These are phyloP conservation scores for Sugiyamaella sp. DNA, from an alignment of 1,139 yeast genomes.

Conservation along the genomic window DNA sequence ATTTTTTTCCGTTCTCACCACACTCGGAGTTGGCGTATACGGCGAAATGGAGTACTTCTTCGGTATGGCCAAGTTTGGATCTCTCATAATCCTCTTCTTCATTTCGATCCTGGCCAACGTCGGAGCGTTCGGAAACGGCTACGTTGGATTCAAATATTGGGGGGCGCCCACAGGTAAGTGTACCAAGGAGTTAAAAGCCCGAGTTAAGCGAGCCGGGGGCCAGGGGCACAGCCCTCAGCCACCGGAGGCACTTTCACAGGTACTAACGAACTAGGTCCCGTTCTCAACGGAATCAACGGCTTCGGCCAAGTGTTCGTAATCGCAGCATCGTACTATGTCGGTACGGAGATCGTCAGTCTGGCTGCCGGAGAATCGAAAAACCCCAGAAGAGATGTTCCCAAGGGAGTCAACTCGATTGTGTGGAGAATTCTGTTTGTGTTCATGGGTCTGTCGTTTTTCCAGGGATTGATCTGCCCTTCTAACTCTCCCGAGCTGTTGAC, in stretches of 20 bases:
- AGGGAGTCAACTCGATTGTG: constrained; percentile 20
- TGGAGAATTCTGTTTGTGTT: constrained; percentile 24
- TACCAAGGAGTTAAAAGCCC: too few relatives aligned
- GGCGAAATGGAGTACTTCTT: constrained; percentile 22
- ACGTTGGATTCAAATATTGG: constrained; percentile 23
- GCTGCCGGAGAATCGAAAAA: constrained; percentile 25
- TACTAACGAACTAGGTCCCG: constrained; percentile 15
- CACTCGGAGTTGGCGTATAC: constrained; percentile 23
- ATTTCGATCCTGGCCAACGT: constrained; percentile 22
- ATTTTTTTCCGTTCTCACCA: constrained; percentile 23
- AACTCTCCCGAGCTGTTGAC: constrained; percentile 20
- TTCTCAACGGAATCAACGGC: constrained; percentile 23
- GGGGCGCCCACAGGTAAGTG: constrained; percentile 13
- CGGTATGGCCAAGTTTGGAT: constrained; percentile 20
- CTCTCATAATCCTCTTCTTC: constrained; percentile 17
- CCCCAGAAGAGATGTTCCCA: constrained; percentile 22
- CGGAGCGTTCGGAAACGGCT: constrained; percentile 24
- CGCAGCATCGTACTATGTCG: constrained; percentile 24
- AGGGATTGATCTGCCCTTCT: constrained; percentile 23
- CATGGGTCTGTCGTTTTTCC: constrained; percentile 22
- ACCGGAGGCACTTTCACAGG: background rate
- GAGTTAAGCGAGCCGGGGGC: too few relatives aligned
- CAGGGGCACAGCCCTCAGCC: too few relatives aligned
- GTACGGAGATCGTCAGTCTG: constrained; percentile 23
- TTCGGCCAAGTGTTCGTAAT: constrained; percentile 24